Evolutionary conservation across 1,284 basidiomycete genomes (phyloP).

Genomic region (Erythrobasidium hasegawianum): DNA sequence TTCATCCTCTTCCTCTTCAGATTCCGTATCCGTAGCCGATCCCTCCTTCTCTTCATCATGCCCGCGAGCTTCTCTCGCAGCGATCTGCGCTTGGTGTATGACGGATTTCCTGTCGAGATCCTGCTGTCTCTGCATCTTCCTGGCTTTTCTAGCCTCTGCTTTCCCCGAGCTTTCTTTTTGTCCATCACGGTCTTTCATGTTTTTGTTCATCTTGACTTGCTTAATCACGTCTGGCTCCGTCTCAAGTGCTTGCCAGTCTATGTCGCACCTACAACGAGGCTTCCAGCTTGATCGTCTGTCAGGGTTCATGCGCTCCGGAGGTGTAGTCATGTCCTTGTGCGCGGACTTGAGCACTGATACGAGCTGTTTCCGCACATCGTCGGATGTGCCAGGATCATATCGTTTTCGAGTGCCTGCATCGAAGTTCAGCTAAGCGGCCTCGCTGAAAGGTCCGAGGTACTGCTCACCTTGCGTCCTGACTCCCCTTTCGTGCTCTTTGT

Average conservation of each 20-base stretch:
- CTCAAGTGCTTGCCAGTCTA: constrained; percentile 60
- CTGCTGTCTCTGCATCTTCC: constrained; percentile 39
- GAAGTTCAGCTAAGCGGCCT: constrained; percentile 19
- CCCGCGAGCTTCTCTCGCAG: background rate
- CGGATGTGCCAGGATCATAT: constrained; percentile 60
- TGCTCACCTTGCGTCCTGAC: constrained; percentile 43
- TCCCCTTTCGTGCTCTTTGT: constrained; percentile 42
- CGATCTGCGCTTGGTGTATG: background rate
- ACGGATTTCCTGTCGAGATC: constrained; percentile 41
- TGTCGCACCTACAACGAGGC: constrained; percentile 59
- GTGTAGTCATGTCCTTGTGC: constrained; percentile 65
- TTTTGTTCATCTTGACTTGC: constrained; percentile 49
- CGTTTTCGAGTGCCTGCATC: constrained; percentile 42
- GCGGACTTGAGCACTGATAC: constrained; percentile 64
- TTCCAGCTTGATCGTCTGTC: constrained; percentile 63
- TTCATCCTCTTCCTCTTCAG: constrained; percentile 19
- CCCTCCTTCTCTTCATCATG: constrained; percentile 1
- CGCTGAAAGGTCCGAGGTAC: background rate
- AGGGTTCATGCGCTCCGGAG: constrained; percentile 62
- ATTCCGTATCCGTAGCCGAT: constrained; percentile 1
- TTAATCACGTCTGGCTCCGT: constrained; percentile 7
- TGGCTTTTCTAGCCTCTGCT: constrained; percentile 25
- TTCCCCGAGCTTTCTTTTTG: constrained; percentile 13
- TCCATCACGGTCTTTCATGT: constrained; percentile 53
- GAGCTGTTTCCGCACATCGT: constrained; percentile 55